These are phyloP conservation scores for Verbascum thapsus DNA, from an alignment of 257 asterid genomes.

Conservation along the genomic window DNA sequence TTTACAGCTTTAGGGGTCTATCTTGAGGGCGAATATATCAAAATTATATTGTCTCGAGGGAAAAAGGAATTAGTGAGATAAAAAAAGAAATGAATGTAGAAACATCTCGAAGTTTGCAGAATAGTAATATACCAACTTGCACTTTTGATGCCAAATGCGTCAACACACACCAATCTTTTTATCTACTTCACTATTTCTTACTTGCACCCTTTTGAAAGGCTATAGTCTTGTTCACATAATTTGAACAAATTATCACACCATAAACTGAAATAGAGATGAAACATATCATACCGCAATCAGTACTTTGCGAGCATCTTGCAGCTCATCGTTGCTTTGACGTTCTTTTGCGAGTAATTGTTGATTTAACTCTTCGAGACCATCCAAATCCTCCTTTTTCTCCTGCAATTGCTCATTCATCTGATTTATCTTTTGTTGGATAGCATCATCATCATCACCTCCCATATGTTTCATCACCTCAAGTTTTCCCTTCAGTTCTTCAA, in stretches of 20 bases:
- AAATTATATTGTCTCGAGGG: no score
- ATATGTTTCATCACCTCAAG: slow-evolving; percentile 61
- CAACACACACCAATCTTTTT: slow-evolving; percentile 1
- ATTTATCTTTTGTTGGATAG: slow-evolving; percentile 45
- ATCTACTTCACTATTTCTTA: no score
- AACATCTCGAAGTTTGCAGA: no score
- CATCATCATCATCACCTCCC: slow-evolving; percentile 58
- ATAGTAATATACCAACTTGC: no score
- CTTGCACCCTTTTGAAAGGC: neutral
- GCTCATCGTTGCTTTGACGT: slow-evolving; percentile 61
- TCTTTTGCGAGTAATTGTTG: slow-evolving; percentile 48
- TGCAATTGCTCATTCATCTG: slow-evolving; percentile 48
- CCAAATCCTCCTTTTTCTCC: slow-evolving; percentile 46
- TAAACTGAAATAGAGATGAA: slow-evolving; percentile 1
- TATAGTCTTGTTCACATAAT: neutral
- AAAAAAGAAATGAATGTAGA: no score
- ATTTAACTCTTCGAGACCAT: slow-evolving; percentile 39
- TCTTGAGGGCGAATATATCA: no score
- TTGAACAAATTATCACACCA: neutral
- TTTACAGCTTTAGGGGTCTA: no score
- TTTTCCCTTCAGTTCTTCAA: slow-evolving; percentile 54
- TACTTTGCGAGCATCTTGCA: slow-evolving; percentile 59
- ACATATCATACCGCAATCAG: slow-evolving; percentile 50
- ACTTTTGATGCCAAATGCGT: neutral
- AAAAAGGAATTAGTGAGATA: neutral